Base-by-base conservation (phyloP, 2,329 filamentous ascomycete species). In the Seiridium cupressi region DNA sequence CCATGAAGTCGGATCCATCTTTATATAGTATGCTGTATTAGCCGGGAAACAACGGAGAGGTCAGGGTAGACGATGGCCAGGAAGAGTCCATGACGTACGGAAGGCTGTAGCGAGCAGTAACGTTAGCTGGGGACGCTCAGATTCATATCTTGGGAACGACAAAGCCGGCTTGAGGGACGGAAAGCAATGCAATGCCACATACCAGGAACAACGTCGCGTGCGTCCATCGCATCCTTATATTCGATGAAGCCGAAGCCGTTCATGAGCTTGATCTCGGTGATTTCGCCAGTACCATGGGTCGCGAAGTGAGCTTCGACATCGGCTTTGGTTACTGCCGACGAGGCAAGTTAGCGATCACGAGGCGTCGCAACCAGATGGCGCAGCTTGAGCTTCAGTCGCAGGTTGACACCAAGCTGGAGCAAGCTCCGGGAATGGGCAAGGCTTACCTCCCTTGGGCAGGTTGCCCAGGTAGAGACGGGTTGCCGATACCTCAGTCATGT, bases 231-330 rank as follows among this genome's bases (percentile, higher is more conserved):
- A 81, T 98, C 95, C 79, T 97, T 96, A 79, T 98, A 99, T 79
- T 99, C 95, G 75, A 99, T 97, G 83, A 99, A 99, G 76, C 95
- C 95, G 75, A 99, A 99, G 73, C 95, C 95, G 76, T 97, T 98
- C 95, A 99, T 99, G 65, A 99, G 88, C 84, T 99, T 99, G 81
- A 99, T 94, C 82, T 99, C 95, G 68, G 91, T 95, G 75, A 99
- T 98, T 77, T 97, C 93, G 77, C 95, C 95, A 69, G 93, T 94
- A 74, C 94, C 95, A 88, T 97, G 93, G 73, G 89, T 92, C 76
- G 89, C 89, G 81, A 99, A 99, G 79, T 98, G 94, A 71, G 89
- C 87, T 81, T 98, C 93, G 76, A 99, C 90, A 76, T 99, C 94
- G 78, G 91, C 88, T 83, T 98, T 98, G 79, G 93, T 97, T 81